Base-by-base conservation (phyloP, 306 rosid genomes). In the Cucumis cinereus region DNA sequence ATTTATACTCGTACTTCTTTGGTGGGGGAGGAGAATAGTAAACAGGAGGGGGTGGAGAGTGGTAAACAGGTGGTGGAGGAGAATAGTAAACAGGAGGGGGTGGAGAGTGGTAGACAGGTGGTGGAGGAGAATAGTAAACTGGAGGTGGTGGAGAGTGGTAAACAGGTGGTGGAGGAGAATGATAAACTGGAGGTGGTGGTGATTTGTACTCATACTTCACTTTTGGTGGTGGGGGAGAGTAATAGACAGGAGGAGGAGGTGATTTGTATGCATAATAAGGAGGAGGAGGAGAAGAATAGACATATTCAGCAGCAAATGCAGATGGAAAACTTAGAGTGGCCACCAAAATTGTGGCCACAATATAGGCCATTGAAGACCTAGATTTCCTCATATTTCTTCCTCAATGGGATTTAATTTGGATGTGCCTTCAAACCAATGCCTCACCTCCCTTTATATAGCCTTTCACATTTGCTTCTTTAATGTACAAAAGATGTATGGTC, bases 401-500 rank as follows among this genome's bases (percentile, higher is more conserved):
- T 15, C 45, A 35, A 63, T 33, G 70, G 24, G 23, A 35, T 33
- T 35, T n/a, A n/a, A n/a, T n/a, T 14, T 35, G 14, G 23, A 8
- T 63, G 3, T 67, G 73, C 73, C n/a, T 67, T 67, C 28, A 20
- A 67, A 20, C 10, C 73, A 40, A 36, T 1, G 53, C 53, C 53
- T 67, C 30, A 4, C 73, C 28, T 67, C 73, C 30, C 73, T 67
- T 67, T 67, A 67, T 67, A 67, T 67, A 67, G 52, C 73, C 73
- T 38, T 67, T 3, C 50, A 38, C 10, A 5, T 11, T 11, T n/a
- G 17, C 19, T 33, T 10, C 70, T 14, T 7, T 13, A 33, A 33
- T 3, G 16, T 5, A 35, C 47, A 3, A 24, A 58, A 26, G 3
- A 30, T 30, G 10, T 3, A 61, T 28, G 43, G 41, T 7, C 23